Base-by-base conservation (phyloP, 352 stramenopile species). In the Globisporangium canariense region DNA sequence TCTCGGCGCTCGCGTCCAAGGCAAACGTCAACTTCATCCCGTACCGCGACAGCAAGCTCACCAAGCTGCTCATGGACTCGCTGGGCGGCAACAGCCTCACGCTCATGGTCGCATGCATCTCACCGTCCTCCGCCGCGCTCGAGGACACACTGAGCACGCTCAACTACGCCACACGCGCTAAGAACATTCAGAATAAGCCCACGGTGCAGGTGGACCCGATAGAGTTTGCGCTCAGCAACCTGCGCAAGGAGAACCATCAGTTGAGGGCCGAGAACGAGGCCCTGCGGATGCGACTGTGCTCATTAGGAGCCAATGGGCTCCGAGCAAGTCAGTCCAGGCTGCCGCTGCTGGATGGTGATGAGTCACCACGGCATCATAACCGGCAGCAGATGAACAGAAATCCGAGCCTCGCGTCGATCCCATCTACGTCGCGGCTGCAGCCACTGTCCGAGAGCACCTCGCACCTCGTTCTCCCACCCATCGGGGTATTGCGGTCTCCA, bases 141-240 rank as follows among this genome's bases (percentile, higher is more conserved):
- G 83, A 93, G 30, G 88, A 96, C 63, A 91, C 87, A 13, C 70
- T 96, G 7, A 91, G 81, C 36, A 96, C 87, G 14, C 74, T 96
- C n/a, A 87, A 90, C 28, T 96, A 95, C 59, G 88, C 86, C 2
- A 92, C 79, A 7, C 77, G 83, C 8, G 88, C 86, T 25, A 92
- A 93, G 66, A 93, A 91, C 64, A 96, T 96, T 25, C 73, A 84
- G 58, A 96, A 96, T 68, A 85, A 89, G 60, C 86, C 88, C 6
- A 82, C 70, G 1, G 69, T 93, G 9, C 78, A 93, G 53, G 80
- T 89, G 34, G 83, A 93, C 16, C 78, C 83, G 8, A 78, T 78
- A 43, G 79, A 87, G 57, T 74, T 81, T 22, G 74, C 81, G 40
- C 70, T 94, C 14, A 82, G 71, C 56, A 83, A 71, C 22, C 55